phyloP scores from a whole-genome alignment of 1,139 yeast species.

The Suhomyces bokatorum region DNA sequence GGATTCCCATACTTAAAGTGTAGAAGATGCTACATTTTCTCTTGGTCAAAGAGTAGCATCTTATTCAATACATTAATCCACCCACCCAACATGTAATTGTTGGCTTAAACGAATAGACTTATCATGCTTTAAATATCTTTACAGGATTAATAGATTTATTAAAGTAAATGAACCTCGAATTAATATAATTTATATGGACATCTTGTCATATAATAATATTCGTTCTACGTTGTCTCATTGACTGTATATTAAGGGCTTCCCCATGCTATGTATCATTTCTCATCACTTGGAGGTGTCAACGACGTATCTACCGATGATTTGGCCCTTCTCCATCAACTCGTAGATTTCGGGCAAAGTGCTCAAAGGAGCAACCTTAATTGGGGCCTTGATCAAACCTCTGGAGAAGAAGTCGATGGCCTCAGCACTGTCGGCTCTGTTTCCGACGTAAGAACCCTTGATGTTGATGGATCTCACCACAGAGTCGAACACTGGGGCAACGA shows the following conservation, averaged over 20 bases:
- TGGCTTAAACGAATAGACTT: no score
- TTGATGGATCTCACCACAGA: constrained; percentile 65
- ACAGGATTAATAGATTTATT: no score
- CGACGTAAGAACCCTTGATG: constrained; percentile 76
- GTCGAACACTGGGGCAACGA: constrained; percentile 59
- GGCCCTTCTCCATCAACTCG: constrained; percentile 69
- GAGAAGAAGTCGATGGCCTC: constrained; percentile 75
- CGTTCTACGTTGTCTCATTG: background rate
- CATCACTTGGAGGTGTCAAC: constrained; percentile 44
- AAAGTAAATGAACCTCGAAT: no score
- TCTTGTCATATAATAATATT: no score
- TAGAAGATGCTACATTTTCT: no score
- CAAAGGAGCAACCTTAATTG: constrained; percentile 66
- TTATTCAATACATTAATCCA: no score
- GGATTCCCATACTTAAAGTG: no score
- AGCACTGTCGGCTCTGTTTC: constrained; percentile 76
- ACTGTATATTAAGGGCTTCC: background rate
- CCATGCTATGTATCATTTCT: constrained; percentile 1
- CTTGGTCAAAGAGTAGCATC: no score
- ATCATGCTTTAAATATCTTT: no score
- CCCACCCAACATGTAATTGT: no score
- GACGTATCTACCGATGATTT: constrained; percentile 72
- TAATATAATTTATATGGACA: no score
- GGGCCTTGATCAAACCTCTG: constrained; percentile 68
- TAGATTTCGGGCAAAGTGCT: constrained; percentile 60